These are phyloP conservation scores for Evansstolkia leycettana DNA, from an alignment of 495 filamentous ascomycete species.

Conservation along the genomic window DNA sequence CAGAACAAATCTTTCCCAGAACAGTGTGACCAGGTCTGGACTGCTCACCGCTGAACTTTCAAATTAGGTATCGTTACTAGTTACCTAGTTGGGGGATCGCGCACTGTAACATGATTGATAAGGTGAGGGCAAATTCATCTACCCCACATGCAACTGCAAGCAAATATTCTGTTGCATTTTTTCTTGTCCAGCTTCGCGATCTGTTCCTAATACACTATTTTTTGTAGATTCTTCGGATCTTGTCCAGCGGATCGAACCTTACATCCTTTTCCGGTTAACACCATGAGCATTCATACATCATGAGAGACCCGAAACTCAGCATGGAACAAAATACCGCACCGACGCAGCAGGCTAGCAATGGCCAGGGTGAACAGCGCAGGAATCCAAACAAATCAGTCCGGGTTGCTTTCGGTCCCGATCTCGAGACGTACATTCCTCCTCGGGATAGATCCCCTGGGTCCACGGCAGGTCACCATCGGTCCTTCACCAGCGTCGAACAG, in stretches of 20 bases:
- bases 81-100: slow-evolving; percentile 1
- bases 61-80: slow-evolving; percentile 7
- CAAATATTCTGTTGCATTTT: too few relatives aligned
- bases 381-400: slow-evolving; percentile 26
- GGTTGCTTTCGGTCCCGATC: slow-evolving; percentile 32
- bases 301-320: slow-evolving; percentile 27
- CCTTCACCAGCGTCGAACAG: slow-evolving; percentile 25
- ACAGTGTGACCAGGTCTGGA: background rate
- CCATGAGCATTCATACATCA: slow-evolving; percentile 25
- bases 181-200: too few relatives aligned
- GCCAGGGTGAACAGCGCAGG: slow-evolving; percentile 22
- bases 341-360: slow-evolving; percentile 17
- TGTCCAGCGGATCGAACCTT: too few relatives aligned
- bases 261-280: slow-evolving; percentile 7
- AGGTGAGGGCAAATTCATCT: slow-evolving; percentile 5
- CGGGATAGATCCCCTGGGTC: slow-evolving; percentile 31
- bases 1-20: too few relatives aligned
- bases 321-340: slow-evolving; percentile 22
- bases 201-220: too few relatives aligned
- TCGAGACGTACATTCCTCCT: slow-evolving; percentile 30
- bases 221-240: background rate
- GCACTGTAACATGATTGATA: slow-evolving; percentile 7
- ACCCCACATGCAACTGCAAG: slow-evolving; percentile 1
- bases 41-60: slow-evolving; percentile 4
- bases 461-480: slow-evolving; percentile 24